Conservation (phyloP, 441 rosid genomes). For the Jatropha podagrica region DNA sequence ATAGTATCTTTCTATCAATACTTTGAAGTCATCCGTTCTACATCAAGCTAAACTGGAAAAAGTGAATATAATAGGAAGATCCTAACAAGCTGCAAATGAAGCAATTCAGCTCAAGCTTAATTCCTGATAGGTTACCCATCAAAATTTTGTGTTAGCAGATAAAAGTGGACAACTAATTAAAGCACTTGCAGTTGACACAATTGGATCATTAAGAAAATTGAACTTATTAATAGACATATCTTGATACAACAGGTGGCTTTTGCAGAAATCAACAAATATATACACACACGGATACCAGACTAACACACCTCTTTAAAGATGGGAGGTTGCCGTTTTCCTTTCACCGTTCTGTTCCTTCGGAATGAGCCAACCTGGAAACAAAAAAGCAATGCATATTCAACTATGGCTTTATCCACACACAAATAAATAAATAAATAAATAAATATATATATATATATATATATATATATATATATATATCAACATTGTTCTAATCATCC, state of each 20-base stretch:
- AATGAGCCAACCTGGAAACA: constrained; percentile 72
- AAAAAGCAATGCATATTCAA: constrained; percentile 1
- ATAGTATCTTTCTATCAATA: background rate
- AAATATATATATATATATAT: too few species aligned
- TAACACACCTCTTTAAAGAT: constrained; percentile 58
- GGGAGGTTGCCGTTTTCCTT: constrained; percentile 77
- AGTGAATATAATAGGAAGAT: background rate
- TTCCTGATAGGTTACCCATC: background rate
- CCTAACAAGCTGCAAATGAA: background rate
- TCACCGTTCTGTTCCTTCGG: constrained; percentile 66
- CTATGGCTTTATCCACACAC: background rate
- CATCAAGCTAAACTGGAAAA: background rate
- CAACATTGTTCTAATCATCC: constrained; percentile 5
- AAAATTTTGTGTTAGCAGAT: background rate
- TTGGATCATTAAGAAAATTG: background rate
- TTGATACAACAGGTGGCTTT: background rate
- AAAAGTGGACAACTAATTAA: background rate
- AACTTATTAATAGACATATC: background rate
- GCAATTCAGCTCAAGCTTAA: background rate
- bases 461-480: background rate
- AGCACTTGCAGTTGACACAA: background rate
- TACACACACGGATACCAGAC: background rate
- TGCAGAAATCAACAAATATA: background rate
- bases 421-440: too few species aligned
- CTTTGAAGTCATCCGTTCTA: background rate